phyloP scores from a whole-genome alignment of 2,329 filamentous ascomycete genomes.

The Xylaria sp. region DNA sequence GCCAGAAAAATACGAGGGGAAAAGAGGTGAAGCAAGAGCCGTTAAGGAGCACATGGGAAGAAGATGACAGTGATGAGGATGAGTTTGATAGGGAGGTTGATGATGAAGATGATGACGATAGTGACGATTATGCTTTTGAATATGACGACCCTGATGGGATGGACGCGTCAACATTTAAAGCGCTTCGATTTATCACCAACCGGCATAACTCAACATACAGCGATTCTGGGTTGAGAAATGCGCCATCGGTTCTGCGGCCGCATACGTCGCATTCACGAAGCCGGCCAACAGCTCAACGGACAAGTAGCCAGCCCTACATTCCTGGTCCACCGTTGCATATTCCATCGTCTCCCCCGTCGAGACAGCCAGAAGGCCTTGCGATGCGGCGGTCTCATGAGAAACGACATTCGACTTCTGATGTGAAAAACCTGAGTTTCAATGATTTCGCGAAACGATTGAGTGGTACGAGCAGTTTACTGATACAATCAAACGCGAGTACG shows the following conservation, averaged over 20 bases:
- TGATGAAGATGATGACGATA: constrained; percentile 55
- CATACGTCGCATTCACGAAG: constrained; percentile 64
- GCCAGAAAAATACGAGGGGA: constrained; percentile 53
- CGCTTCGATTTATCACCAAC: constrained; percentile 62
- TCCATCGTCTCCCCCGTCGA: constrained; percentile 40
- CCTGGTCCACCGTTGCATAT: constrained; percentile 44
- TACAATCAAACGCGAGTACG: constrained; percentile 66
- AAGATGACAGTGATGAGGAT: constrained; percentile 60
- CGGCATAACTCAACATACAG: constrained; percentile 54
- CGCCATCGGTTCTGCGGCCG: constrained; percentile 57
- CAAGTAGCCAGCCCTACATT: constrained; percentile 63
- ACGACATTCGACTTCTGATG: constrained; percentile 64
- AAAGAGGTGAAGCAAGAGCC: constrained; percentile 53
- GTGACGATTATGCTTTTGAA: constrained; percentile 54
- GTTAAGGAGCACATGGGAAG: constrained; percentile 63
- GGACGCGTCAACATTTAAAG: constrained; percentile 59
- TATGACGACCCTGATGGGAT: constrained; percentile 52
- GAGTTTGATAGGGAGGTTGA: constrained; percentile 54
- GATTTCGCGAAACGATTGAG: constrained; percentile 71
- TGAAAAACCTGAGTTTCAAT: constrained; percentile 69
- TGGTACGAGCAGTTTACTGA: constrained; percentile 69
- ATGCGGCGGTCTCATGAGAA: constrained; percentile 56
- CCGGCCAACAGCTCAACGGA: constrained; percentile 59
- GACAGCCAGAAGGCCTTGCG: constrained; percentile 51
- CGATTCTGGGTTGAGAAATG: constrained; percentile 48